These are phyloP conservation scores for Jimgerdemannia lactiflua DNA, from an alignment of 192 early-diverging fungal species.

Conservation along the genomic window DNA sequence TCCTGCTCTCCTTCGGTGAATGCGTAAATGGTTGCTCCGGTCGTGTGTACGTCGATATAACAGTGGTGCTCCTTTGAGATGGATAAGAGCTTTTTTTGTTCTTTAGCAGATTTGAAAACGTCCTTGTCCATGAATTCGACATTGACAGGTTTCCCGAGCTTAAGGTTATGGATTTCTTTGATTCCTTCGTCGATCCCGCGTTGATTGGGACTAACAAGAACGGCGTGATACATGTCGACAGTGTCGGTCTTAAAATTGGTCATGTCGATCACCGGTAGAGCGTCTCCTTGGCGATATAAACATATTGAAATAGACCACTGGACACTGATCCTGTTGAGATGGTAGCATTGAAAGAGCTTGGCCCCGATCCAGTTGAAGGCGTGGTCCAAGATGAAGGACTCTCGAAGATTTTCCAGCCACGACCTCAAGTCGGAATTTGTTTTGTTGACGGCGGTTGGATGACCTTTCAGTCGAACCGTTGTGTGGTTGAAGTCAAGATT, in stretches of 20 bases:
- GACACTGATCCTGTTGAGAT: background rate
- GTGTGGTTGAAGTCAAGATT: background rate
- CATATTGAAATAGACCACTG: background rate
- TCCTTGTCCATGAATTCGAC: background rate
- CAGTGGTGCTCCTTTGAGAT: background rate
- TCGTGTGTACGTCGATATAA: background rate
- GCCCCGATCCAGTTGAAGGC: background rate
- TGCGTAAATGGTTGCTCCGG: background rate
- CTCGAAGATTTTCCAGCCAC: background rate
- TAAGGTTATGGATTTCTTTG: background rate
- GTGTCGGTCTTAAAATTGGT: background rate
- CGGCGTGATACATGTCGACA: background rate
- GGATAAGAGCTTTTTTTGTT: background rate
- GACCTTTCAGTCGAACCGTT: background rate
- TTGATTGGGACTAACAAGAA: background rate
- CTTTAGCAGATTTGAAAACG: background rate
- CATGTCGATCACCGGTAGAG: background rate
- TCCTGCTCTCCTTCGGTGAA: background rate
- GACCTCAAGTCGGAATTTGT: background rate
- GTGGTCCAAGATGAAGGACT: background rate
- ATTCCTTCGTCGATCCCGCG: background rate
- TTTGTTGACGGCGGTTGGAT: background rate
- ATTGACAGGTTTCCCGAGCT: background rate
- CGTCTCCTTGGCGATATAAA: background rate
- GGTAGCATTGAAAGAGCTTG: background rate